phyloP scores from a whole-genome alignment of 2,329 filamentous ascomycete species.

The Venturia oleaginea region DNA sequence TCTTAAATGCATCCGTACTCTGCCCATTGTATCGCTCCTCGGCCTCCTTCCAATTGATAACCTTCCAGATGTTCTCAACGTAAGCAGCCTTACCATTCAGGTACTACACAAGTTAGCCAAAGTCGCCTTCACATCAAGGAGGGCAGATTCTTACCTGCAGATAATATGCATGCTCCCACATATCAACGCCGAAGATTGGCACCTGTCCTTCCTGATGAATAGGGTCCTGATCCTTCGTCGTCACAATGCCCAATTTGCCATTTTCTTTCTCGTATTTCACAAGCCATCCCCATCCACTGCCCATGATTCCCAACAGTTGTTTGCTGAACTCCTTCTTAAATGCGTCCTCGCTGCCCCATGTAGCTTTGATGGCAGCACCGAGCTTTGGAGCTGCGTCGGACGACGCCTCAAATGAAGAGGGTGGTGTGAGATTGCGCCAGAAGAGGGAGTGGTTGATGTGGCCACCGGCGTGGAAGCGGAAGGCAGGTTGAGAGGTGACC shows the following conservation, averaged over 20 bases:
- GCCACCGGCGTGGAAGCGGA: slow-evolving; percentile 85
- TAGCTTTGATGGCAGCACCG: slow-evolving; percentile 49
- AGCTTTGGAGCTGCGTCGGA: slow-evolving; percentile 50
- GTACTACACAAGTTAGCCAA: too few species aligned
- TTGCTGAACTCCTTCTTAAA: slow-evolving; percentile 60
- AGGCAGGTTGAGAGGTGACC: slow-evolving; percentile 57
- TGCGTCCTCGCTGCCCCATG: slow-evolving; percentile 58
- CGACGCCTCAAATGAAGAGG: slow-evolving; percentile 48
- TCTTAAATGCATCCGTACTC: slow-evolving; percentile 29
- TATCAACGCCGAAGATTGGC: slow-evolving; percentile 72
- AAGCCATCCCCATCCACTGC: slow-evolving; percentile 84
- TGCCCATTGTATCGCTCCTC: slow-evolving; percentile 51
- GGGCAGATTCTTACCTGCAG: too few species aligned
- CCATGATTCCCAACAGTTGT: slow-evolving; percentile 62
- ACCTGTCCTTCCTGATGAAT: slow-evolving; percentile 52
- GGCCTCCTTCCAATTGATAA: slow-evolving; percentile 68
- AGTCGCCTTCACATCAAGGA: too few species aligned
- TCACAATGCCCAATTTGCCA: slow-evolving; percentile 55
- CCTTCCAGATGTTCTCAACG: slow-evolving; percentile 66
- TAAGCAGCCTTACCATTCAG: slow-evolving; percentile 68
- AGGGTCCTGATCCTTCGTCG: slow-evolving; percentile 81
- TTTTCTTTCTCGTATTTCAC: slow-evolving; percentile 50
- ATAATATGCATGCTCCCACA: slow-evolving; percentile 94
- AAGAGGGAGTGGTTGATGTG: slow-evolving; percentile 92
- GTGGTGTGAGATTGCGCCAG: slow-evolving; percentile 72